Percentiles rank a stretch among this genome's conserved stretches.
Conservation (phyloP, 2,329 filamentous ascomycete species). For the Apiospora kogelbergensis region DNA sequence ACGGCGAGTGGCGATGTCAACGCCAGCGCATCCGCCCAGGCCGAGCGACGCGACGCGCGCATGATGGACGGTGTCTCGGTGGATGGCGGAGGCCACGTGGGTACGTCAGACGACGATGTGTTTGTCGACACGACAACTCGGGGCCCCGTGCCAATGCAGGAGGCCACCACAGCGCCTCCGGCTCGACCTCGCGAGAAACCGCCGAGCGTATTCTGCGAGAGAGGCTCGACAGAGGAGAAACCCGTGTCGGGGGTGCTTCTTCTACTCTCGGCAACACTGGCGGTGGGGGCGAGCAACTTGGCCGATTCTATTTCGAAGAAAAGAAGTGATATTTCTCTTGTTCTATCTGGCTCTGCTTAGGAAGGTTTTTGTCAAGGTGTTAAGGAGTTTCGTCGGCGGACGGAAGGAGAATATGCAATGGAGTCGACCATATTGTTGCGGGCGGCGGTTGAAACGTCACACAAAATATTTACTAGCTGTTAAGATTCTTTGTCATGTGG, state of each 20-base stretch:
- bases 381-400: background rate
- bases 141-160: constrained; percentile 50
- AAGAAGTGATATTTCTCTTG: constrained; percentile 29
- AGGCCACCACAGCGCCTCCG: constrained; percentile 29
- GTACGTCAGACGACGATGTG: constrained; percentile 44
- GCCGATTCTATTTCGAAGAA: constrained; percentile 62
- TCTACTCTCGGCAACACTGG: constrained; percentile 43
- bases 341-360: background rate
- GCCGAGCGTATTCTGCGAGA: constrained; percentile 66
- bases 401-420: background rate
- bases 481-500: background rate
- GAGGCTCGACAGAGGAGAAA: constrained; percentile 53
- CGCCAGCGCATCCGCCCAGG: constrained; percentile 44
- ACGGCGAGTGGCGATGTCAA: constrained; percentile 38
- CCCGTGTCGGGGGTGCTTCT: constrained; percentile 31
- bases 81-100: constrained; percentile 47
- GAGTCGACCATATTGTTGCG: background rate
- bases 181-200: constrained; percentile 45
- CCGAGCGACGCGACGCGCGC: constrained; percentile 59
- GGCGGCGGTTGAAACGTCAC: background rate
- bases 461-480: background rate
- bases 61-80: constrained; percentile 66
- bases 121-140: constrained; percentile 66
- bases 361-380: background rate
- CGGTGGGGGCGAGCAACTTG: constrained; percentile 46